Evolutionary conservation across 1,139 yeast genomes (phyloP).

Genomic region (Diutina siamensis): DNA sequence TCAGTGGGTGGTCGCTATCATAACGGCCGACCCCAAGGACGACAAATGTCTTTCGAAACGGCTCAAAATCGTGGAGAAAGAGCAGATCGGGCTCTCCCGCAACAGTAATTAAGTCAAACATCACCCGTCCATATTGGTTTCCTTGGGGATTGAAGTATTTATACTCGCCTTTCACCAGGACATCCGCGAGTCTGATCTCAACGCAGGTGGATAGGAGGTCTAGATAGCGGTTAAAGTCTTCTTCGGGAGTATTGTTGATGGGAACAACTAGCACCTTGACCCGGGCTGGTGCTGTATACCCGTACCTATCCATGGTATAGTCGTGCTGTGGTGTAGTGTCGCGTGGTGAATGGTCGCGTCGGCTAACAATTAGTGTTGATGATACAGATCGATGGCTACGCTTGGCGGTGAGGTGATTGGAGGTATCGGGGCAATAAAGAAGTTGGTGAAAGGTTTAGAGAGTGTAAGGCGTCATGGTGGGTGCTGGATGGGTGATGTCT

Average conservation of each 20-base stretch:
- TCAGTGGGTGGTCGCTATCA: conserved; percentile 18
- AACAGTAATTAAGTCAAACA: conserved; percentile 42
- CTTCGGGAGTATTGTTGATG: conserved; percentile 37
- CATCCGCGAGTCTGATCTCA: conserved; percentile 65
- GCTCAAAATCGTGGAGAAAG: conserved; percentile 80
- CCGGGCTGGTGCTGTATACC: conserved; percentile 37
- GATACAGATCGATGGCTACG: too few relatives aligned
- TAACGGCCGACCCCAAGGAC: conserved; percentile 54
- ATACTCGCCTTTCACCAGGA: conserved; percentile 51
- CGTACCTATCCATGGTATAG: conserved; percentile 6
- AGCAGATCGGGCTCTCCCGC: conserved; percentile 44
- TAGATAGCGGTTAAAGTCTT: conserved; percentile 37
- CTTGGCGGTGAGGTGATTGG: too few relatives aligned
- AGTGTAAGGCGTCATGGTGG: too few relatives aligned
- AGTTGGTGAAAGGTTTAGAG: too few relatives aligned
- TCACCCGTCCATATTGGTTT: conserved; percentile 64
- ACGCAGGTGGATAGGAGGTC: conserved; percentile 34
- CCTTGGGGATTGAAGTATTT: conserved; percentile 70
- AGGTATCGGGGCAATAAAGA: too few relatives aligned
- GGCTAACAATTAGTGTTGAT: too few relatives aligned
- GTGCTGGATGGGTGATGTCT: too few relatives aligned
- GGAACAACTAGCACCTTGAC: conserved; percentile 68
- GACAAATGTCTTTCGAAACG: conserved; percentile 64
- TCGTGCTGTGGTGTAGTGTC: neutral
- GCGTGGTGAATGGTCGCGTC: neutral